Evolutionary conservation across 176 grass and related monocot genomes (phyloP).

Genomic region (Thalia dealbata): DNA sequence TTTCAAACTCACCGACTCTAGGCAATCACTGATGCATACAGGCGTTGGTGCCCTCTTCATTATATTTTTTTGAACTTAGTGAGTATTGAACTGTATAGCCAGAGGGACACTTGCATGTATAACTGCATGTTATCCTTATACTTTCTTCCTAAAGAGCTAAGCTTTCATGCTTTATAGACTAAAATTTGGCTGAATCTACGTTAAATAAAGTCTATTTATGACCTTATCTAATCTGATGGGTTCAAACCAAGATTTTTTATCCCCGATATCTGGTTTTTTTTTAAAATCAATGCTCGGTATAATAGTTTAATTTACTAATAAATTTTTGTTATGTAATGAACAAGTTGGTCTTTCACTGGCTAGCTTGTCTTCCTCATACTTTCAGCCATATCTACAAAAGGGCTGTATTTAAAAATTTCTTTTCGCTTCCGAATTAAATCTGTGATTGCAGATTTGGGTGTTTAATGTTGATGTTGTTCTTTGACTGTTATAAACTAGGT

Average conservation of each 20-base stretch:
- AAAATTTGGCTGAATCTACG: too few species aligned
- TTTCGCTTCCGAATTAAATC: background rate
- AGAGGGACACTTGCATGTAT: background rate
- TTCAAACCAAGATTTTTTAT: background rate
- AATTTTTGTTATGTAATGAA: background rate
- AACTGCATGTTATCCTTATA: background rate
- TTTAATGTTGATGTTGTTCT: background rate
- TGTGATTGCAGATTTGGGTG: background rate
- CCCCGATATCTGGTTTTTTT: too few species aligned
- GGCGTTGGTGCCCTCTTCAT: too few species aligned
- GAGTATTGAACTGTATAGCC: too few species aligned
- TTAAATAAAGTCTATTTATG: too few species aligned
- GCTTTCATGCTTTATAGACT: too few species aligned
- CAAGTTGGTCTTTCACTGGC: background rate
- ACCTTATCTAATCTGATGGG: background rate
- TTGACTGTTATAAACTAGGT: background rate
- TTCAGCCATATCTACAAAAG: background rate
- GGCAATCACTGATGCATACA: background rate
- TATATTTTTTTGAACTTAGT: too few species aligned
- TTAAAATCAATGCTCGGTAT: background rate
- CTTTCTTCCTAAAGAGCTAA: too few species aligned
- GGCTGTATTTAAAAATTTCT: background rate
- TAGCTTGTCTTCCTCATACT: background rate
- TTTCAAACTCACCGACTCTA: too few species aligned
- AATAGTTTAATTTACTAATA: background rate